These are phyloP conservation scores for Paspalum notatum DNA, from an alignment of 176 grass and related monocot genomes.

Conservation along the genomic window DNA sequence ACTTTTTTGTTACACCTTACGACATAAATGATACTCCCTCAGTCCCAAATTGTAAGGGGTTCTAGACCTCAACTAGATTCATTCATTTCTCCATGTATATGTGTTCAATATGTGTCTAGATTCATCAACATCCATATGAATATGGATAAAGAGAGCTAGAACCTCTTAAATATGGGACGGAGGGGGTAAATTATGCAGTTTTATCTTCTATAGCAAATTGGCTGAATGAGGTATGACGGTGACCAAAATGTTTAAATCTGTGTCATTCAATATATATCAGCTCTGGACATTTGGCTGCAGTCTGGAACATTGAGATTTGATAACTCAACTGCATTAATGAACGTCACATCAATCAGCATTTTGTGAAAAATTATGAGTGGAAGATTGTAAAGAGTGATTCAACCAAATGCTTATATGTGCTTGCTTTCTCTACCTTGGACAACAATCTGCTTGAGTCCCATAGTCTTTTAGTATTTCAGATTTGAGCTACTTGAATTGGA, in stretches of 20 bases:
- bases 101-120: no score
- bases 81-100: no score
- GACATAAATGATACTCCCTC: neutral
- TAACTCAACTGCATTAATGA: neutral
- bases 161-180: no score
- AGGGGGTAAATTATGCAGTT: conserved; percentile 13
- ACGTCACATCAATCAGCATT: neutral
- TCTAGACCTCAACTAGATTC: no score
- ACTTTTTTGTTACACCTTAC: neutral
- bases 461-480: neutral
- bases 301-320: neutral
- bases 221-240: conserved; percentile 6
- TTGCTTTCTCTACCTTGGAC: neutral
- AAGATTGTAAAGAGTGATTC: neutral
- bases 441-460: neutral
- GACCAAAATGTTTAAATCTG: neutral
- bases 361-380: neutral
- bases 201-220: conserved; percentile 20
- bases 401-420: neutral
- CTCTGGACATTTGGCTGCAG: neutral
- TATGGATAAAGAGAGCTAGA: no score
- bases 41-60: no score
- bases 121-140: no score
- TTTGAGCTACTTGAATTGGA: neutral
- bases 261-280: neutral